These are phyloP conservation scores for Stemphylium vesicarium DNA, from an alignment of 2,329 filamentous ascomycete genomes.

Conservation along the genomic window DNA sequence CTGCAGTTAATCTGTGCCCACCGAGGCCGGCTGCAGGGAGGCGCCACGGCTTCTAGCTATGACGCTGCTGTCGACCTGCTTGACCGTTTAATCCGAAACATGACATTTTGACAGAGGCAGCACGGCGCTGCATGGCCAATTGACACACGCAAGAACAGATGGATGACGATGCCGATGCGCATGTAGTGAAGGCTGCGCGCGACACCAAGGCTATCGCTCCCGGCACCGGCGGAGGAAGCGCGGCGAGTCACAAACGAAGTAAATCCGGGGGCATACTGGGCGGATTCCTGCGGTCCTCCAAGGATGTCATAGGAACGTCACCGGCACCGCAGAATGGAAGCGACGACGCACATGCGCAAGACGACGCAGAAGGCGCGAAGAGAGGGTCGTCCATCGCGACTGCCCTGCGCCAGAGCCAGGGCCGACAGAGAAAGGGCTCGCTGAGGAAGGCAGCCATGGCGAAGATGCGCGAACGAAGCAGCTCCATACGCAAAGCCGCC, in stretches of 20 bases:
- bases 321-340: constrained; percentile 35
- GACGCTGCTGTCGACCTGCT: constrained; percentile 12
- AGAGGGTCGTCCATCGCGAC: constrained; percentile 33
- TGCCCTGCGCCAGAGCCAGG: constrained; percentile 57
- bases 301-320: constrained; percentile 22
- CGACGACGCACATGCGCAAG: constrained; percentile 29
- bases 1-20: constrained; percentile 26
- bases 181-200: background rate
- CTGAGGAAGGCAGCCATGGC: constrained; percentile 85
- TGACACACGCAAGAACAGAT: constrained; percentile 25
- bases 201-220: background rate
- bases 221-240: constrained; percentile 3
- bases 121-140: constrained; percentile 18
- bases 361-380: constrained; percentile 35
- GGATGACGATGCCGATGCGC: constrained; percentile 26
- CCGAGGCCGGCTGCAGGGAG: constrained; percentile 23
- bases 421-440: constrained; percentile 77
- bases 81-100: constrained; percentile 24
- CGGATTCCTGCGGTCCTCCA: constrained; percentile 45
- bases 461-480: constrained; percentile 52
- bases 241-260: constrained; percentile 51
- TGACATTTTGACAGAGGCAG: constrained; percentile 22
- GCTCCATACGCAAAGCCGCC: constrained; percentile 35
- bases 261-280: constrained; percentile 71
- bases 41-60: background rate